Evolutionary conservation across 1,284 basidiomycete genomes (phyloP).

Genomic region (Polyporus tsugae): DNA sequence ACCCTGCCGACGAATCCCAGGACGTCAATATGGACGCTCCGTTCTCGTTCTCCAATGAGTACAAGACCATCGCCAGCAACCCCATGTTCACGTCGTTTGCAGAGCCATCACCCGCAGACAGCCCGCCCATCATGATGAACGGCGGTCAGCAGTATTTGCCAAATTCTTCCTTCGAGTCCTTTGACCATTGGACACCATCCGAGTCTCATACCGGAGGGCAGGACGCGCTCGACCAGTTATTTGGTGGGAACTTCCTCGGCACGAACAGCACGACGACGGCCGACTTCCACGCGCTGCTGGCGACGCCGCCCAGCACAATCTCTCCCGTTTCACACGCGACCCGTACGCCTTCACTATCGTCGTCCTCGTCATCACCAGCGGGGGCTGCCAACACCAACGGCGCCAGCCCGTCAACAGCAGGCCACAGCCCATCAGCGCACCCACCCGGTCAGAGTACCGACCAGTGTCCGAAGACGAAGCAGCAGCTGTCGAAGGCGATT

Average conservation of each 20-base stretch:
- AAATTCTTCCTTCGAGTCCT: conserved; percentile 32
- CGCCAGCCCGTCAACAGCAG: conserved; percentile 32
- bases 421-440: conserved; percentile 22
- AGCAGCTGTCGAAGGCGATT: conserved; percentile 60
- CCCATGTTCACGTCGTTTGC: conserved; percentile 84
- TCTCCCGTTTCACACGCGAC: conserved; percentile 61
- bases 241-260: conserved; percentile 60
- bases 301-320: conserved; percentile 53
- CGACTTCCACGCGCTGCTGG: conserved; percentile 56
- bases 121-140: conserved; percentile 33
- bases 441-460: conserved; percentile 35
- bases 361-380: conserved; percentile 41
- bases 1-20: conserved; percentile 64
- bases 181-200: conserved; percentile 43
- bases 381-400: conserved; percentile 43
- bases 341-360: conserved; percentile 41
- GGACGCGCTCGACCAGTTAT: conserved; percentile 60
- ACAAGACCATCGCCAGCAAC: conserved; percentile 80
- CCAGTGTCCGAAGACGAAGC: conserved; percentile 65
- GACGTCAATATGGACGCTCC: conserved; percentile 70
- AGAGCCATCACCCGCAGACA: conserved; percentile 57
- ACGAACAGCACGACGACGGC: conserved; percentile 44
- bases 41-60: conserved; percentile 57
- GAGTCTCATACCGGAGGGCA: conserved; percentile 27
- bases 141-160: conserved; percentile 23